Percentiles rank a stretch among this genome's conserved stretches.
Conservation (phyloP, 352 stramenopile species). For the Stramenopiles sp. region DNA sequence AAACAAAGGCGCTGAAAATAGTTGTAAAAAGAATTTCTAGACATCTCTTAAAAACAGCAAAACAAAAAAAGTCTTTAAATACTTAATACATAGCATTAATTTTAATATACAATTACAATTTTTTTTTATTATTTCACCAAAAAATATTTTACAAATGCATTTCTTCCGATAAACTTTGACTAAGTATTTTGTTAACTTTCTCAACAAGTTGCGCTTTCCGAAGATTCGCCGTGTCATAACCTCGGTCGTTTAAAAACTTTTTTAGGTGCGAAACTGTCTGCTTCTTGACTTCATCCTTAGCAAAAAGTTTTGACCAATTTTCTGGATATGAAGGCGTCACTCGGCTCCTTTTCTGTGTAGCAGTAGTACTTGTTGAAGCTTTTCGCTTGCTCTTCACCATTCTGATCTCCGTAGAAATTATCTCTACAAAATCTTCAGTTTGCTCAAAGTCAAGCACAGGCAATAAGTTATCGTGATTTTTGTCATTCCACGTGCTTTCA, state of each 20-base stretch:
- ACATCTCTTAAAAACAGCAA: too few relatives aligned
- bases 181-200: not conserved
- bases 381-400: not conserved
- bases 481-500: not conserved
- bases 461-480: not conserved
- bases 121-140: too few relatives aligned
- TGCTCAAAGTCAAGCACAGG: not conserved
- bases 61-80: too few relatives aligned
- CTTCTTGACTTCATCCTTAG: not conserved
- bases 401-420: not conserved
- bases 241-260: not conserved
- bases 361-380: not conserved
- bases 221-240: not conserved
- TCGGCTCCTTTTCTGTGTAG: not conserved
- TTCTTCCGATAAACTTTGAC: too few relatives aligned
- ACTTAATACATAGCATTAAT: too few relatives aligned
- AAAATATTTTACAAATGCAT: too few relatives aligned
- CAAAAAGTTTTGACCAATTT: not conserved
- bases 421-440: not conserved
- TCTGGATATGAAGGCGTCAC: not conserved
- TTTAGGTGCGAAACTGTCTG: not conserved
- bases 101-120: too few relatives aligned
- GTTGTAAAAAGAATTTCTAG: too few relatives aligned
- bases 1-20: too few relatives aligned
- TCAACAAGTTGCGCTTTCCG: not conserved